Base-by-base conservation (phyloP, 176 grass and related monocot genomes). In the Rhynchospora breviuscula region DNA sequence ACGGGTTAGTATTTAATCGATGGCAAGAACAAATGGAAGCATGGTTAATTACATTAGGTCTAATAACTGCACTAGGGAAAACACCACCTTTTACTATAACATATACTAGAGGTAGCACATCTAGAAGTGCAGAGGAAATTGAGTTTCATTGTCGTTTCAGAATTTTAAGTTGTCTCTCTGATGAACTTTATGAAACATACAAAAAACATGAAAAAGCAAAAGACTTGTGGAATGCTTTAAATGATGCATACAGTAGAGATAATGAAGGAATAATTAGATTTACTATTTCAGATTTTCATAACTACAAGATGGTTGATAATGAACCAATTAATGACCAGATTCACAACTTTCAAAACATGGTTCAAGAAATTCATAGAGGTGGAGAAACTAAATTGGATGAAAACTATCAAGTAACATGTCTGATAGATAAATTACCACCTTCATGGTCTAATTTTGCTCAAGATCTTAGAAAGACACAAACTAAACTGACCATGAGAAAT, bases 111-210 rank as follows among this genome's bases (percentile, higher is more conserved):
- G 14, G 8, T 49, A 48, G 7, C 4, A 19, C 23, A 4, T 31
- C 62, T 26, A 29, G 26, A 12, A 78, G 74, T 82, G 10, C 21
- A 7, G 44, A 82, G 4, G 14, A 62, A 47, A 67, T 82, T 18
- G 22, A 82, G 47, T 82, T 23, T 82, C 57, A 64, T 43, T 63
- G 9, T 60, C 22, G 46, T 6, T 84, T 84, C 71, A 84, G 65
- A 58, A 84, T 59, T 51, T 58, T 73, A 70, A 44, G 81, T 71
- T 84, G 15, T 31, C 48, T 84, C 31, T 52, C 40, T 1, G 65
- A 59, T 84, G 82, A 84, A 52, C 64, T 74, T 84, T 58, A 84
- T 74, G 82, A 84, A 84, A 84, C 9, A 29, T 84, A 84, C 59
- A 74, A 29, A 51, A 84, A 84, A 84, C 44, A 59, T 35, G 31